Evolutionary conservation across 192 early-diverging fungal species (phyloP).

Genomic region (Umbelopsis sp.): DNA sequence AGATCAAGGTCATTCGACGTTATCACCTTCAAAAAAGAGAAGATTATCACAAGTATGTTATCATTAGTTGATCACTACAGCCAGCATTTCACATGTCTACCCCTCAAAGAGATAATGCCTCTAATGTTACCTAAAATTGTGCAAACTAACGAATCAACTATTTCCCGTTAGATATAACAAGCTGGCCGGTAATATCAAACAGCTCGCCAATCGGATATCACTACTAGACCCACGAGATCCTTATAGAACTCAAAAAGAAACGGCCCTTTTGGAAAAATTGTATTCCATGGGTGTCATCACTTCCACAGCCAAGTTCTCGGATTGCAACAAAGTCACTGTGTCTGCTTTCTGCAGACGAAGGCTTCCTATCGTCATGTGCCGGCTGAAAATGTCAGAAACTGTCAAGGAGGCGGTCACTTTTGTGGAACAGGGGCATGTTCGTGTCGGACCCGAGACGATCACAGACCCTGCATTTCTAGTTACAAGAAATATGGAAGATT

Average conservation of each 20-base stretch:
- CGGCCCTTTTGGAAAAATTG: constrained; percentile 81
- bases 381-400: constrained; percentile 94
- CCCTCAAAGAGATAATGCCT: too few species aligned
- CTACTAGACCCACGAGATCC: constrained; percentile 86
- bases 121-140: background rate
- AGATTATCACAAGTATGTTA: constrained; percentile 79
- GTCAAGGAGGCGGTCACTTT: constrained; percentile 88
- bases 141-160: background rate
- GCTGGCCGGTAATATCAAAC: constrained; percentile 77
- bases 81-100: background rate
- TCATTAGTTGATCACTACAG: background rate
- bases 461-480: constrained; percentile 90
- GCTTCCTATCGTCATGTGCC: constrained; percentile 89
- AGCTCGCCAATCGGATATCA: constrained; percentile 82
- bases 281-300: constrained; percentile 85
- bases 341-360: constrained; percentile 86
- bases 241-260: constrained; percentile 71
- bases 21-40: constrained; percentile 90
- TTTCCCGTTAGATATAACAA: constrained; percentile 72
- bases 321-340: constrained; percentile 82
- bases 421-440: constrained; percentile 94
- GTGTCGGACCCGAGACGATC: constrained; percentile 89
- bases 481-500: constrained; percentile 91
- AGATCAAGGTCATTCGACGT: constrained; percentile 84
- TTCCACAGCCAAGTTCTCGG: constrained; percentile 73